Evolutionary conservation across 2,329 filamentous ascomycete genomes (phyloP).

Genomic region (Immersiporthe knoxdaviesiana): DNA sequence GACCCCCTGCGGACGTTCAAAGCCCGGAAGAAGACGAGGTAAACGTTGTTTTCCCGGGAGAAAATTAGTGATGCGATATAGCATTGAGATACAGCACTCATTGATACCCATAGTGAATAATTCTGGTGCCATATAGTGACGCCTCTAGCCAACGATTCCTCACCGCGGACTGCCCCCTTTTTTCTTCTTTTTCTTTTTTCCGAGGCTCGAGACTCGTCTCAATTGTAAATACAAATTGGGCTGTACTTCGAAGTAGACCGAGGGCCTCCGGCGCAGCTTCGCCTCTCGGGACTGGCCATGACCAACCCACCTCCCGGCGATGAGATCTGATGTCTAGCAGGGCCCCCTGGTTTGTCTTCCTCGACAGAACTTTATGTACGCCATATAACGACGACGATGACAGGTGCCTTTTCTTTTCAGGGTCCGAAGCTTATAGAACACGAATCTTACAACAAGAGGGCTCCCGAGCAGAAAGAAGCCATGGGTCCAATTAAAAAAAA

Average conservation of each 20-base stretch:
- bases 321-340: not conserved
- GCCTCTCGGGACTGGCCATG: not conserved
- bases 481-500: no score
- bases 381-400: not conserved
- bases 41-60: not conserved
- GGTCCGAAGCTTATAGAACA: not conserved
- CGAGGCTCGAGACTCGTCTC: not conserved
- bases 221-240: not conserved
- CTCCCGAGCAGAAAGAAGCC: not conserved
- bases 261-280: constrained; percentile 16
- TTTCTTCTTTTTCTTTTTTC: no score
- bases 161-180: not conserved
- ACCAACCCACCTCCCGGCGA: constrained; percentile 19
- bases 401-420: not conserved
- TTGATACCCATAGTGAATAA: constrained; percentile 10
- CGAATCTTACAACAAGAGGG: not conserved
- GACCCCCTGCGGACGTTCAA: constrained; percentile 93
- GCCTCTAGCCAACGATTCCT: not conserved
- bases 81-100: not conserved
- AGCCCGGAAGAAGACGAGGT: constrained; percentile 53
- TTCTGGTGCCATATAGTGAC: not conserved
- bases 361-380: not conserved
- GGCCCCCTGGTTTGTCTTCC: not conserved
- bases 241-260: not conserved
- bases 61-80: not conserved